phyloP scores from a whole-genome alignment of 495 filamentous ascomycete genomes.

The Acidomyces sp. region DNA sequence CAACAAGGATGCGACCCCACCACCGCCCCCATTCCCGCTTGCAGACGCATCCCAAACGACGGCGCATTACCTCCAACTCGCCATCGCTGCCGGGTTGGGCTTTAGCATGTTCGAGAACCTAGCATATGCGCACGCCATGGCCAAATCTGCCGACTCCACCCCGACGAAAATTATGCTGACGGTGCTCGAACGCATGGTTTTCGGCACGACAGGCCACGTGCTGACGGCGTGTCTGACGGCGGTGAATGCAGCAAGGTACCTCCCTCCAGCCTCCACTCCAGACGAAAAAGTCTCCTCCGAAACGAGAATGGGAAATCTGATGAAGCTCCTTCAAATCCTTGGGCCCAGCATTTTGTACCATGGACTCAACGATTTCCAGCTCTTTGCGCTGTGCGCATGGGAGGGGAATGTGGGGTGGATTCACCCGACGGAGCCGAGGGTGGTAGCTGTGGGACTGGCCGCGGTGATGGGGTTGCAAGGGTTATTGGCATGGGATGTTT shows the following conservation, averaged over 20 bases:
- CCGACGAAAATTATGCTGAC: not conserved
- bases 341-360: slow-evolving; percentile 1
- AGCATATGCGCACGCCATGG: not conserved
- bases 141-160: not conserved
- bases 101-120: slow-evolving; percentile 8
- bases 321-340: not conserved
- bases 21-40: no score
- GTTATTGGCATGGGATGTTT: not conserved
- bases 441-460: not conserved
- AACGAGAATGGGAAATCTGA: not conserved
- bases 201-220: not conserved
- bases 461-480: not conserved
- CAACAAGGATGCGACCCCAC: no score
- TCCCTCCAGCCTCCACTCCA: no score
- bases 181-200: slow-evolving; percentile 4
- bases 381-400: slow-evolving; percentile 1
- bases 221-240: slow-evolving; percentile 1
- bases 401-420: slow-evolving; percentile 11
- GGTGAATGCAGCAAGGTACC: slow-evolving; percentile 4
- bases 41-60: no score
- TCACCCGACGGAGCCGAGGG: not conserved
- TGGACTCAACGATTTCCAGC: slow-evolving; percentile 1
- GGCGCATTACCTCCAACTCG: slow-evolving; percentile 6
- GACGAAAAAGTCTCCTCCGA: no score
- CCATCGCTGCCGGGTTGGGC: slow-evolving; percentile 1